Conservation (phyloP, 108 stramenopile species). For the Cyclostephanos invisitatus region DNA sequence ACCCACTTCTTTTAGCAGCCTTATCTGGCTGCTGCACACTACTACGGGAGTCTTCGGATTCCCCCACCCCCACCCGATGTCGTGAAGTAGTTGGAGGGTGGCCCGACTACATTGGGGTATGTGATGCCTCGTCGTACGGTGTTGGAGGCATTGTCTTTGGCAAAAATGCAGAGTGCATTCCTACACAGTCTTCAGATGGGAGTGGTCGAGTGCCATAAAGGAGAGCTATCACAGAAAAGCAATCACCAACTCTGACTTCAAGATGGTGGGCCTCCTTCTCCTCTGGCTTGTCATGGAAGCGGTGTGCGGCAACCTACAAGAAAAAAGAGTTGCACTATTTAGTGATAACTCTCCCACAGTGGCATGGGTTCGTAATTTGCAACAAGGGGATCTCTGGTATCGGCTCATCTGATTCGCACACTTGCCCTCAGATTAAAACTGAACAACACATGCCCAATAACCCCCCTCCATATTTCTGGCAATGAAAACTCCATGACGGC, state of each 20-base stretch:
- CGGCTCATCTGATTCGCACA: constrained; percentile 7
- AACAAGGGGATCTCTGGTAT: neutral
- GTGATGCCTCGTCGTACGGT: no score
- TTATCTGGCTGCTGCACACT: neutral
- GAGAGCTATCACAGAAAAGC: constrained; percentile 9
- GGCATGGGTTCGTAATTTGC: constrained; percentile 26
- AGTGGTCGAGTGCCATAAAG: constrained; percentile 34
- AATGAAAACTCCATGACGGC: constrained; percentile 26
- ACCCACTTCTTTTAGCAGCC: neutral
- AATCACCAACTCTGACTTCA: constrained; percentile 47
- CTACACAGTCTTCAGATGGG: constrained; percentile 28
- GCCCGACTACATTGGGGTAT: neutral
- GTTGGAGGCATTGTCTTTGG: constrained; percentile 18
- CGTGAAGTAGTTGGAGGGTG: constrained; percentile 5
- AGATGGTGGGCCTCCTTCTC: constrained; percentile 36
- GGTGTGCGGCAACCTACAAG: neutral
- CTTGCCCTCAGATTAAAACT: constrained; percentile 3
- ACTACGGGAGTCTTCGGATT: neutral
- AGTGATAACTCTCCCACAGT: constrained; percentile 21
- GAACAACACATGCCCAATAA: constrained; percentile 8
- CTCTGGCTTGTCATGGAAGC: constrained; percentile 31
- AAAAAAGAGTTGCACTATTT: constrained; percentile 6
- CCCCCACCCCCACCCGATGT: constrained; percentile 24
- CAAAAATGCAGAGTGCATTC: neutral
- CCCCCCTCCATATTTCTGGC: constrained; percentile 22